phyloP scores from a whole-genome alignment of 352 stramenopile species.

The Thraustotheca clavata region DNA sequence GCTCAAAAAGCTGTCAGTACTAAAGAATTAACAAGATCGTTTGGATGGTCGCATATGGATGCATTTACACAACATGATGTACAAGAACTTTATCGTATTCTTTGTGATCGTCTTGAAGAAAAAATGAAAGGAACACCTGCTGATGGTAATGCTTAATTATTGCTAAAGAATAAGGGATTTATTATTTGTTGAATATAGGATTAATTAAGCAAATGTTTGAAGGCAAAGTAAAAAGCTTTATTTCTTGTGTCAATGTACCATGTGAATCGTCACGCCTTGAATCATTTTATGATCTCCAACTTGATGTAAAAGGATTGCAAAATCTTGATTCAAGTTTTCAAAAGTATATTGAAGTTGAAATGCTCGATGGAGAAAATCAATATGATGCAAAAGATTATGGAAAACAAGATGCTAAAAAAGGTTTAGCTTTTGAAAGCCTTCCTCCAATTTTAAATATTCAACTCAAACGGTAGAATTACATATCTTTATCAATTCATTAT shows the following conservation, averaged over 20 bases:
- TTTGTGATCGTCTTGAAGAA: constrained; percentile 88
- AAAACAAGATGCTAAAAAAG: constrained; percentile 88
- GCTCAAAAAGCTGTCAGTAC: constrained; percentile 78
- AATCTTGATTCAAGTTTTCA: constrained; percentile 85
- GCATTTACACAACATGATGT: constrained; percentile 92
- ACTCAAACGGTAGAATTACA: constrained; percentile 57
- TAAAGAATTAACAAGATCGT: constrained; percentile 88
- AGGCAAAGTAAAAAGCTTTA: constrained; percentile 82
- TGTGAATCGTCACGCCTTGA: constrained; percentile 85
- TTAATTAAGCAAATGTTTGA: constrained; percentile 85
- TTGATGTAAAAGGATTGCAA: constrained; percentile 88
- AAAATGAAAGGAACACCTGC: constrained; percentile 88
- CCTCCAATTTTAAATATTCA: constrained; percentile 90
- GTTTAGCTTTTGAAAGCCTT: constrained; percentile 72
- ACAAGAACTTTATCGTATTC: constrained; percentile 85
- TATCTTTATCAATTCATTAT: neutral
- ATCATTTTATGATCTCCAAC: constrained; percentile 88
- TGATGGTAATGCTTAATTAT: constrained; percentile 31
- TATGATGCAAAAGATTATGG: constrained; percentile 85
- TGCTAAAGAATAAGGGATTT: neutral
- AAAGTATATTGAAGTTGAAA: constrained; percentile 89
- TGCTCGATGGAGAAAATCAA: constrained; percentile 91
- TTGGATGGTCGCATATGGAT: constrained; percentile 88
- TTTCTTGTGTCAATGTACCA: constrained; percentile 88
- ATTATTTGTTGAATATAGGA: neutral